Conservation (phyloP, 805 yeast genomes). For the Priceomyces castillae region DNA sequence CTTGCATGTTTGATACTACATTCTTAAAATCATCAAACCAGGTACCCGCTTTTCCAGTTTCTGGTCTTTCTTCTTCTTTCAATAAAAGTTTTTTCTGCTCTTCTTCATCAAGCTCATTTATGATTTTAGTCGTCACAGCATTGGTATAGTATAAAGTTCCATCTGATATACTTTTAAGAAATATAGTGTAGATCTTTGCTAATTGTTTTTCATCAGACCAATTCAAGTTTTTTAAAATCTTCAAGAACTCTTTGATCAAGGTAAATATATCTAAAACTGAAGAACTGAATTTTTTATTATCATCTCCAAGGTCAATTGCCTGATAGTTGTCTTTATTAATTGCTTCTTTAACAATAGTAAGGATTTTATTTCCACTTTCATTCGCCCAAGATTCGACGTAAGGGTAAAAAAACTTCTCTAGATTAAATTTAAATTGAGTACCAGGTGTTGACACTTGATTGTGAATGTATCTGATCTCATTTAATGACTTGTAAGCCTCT, state of each 20-base stretch:
- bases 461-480: constrained; percentile 52
- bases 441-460: constrained; percentile 44
- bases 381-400: constrained; percentile 37
- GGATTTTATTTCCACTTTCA: constrained; percentile 47
- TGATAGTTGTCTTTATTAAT: constrained; percentile 56
- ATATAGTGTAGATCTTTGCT: constrained; percentile 57
- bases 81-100: constrained; percentile 18
- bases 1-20: constrained; percentile 43
- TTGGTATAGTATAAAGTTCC: constrained; percentile 54
- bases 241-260: constrained; percentile 55
- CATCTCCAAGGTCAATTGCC: constrained; percentile 44
- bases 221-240: constrained; percentile 53
- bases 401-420: constrained; percentile 54
- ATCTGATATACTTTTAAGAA: constrained; percentile 63
- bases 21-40: constrained; percentile 57
- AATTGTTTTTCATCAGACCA: constrained; percentile 68
- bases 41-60: constrained; percentile 21
- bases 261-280: constrained; percentile 69
- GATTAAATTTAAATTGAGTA: constrained; percentile 45
- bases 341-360: constrained; percentile 51
- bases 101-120: constrained; percentile 42
- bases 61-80: constrained; percentile 15
- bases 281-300: constrained; percentile 47
- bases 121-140: constrained; percentile 33
- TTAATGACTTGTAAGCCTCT: constrained; percentile 52